These are phyloP conservation scores for Pichia nanzhaoensis DNA, from an alignment of 805 yeast genomes.

Conservation along the genomic window DNA sequence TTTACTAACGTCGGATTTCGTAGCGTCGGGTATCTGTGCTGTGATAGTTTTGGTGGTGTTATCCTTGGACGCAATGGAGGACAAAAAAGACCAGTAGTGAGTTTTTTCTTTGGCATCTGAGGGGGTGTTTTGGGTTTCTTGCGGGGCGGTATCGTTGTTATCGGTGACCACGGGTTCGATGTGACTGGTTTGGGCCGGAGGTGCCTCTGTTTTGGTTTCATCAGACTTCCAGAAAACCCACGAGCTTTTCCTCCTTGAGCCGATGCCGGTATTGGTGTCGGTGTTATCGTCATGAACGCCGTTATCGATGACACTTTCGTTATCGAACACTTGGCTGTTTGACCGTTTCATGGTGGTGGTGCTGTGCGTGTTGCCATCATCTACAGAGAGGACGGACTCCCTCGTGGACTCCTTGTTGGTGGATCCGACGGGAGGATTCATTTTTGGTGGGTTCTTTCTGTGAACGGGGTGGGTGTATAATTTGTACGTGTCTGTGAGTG, in stretches of 20 bases:
- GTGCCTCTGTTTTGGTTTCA: too few species aligned
- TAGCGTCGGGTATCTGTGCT: constrained; percentile 7
- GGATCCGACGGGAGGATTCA: too few species aligned
- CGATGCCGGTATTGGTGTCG: not conserved
- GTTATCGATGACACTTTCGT: not conserved
- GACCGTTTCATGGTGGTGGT: not conserved
- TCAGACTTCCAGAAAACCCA: constrained; percentile 25
- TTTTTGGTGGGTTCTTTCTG: too few species aligned
- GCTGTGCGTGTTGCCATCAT: not conserved
- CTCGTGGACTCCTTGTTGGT: not conserved
- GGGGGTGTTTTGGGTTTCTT: too few species aligned
- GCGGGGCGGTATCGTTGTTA: too few species aligned
- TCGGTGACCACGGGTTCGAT: not conserved
- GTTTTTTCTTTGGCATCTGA: constrained; percentile 10
- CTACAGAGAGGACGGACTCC: not conserved
- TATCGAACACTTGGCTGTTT: constrained; percentile 5
- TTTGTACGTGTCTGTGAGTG: too few species aligned
- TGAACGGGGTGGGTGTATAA: too few species aligned
- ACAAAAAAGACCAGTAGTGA: constrained; percentile 29
- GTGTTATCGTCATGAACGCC: not conserved
- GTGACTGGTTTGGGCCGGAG: too few species aligned
- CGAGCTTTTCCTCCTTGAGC: constrained; percentile 15
- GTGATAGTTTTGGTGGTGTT: not conserved
- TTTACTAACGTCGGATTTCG: constrained; percentile 11
- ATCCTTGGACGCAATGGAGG: constrained; percentile 6